These are phyloP conservation scores for Vicia villosa DNA, from an alignment of 306 rosid genomes.

Conservation along the genomic window DNA sequence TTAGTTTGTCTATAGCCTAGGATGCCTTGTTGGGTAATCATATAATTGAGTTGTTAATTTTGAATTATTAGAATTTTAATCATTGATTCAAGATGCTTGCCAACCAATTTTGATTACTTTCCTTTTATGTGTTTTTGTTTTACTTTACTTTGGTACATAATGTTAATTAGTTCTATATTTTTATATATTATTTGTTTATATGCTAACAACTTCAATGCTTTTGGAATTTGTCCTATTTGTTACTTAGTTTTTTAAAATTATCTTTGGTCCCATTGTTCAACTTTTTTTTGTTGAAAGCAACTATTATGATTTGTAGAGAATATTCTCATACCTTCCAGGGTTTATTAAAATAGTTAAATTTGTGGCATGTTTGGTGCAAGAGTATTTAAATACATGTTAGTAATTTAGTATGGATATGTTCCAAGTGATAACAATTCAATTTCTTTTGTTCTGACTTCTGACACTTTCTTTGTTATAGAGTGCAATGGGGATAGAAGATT, in stretches of 20 bases:
- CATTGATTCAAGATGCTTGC: conserved; percentile 36
- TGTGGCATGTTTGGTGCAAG: conserved; percentile 22
- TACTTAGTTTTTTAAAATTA: conserved; percentile 11
- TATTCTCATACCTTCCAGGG: conserved; percentile 26
- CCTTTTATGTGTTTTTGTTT: conserved; percentile 31
- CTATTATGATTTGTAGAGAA: conserved; percentile 3
- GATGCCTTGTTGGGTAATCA: conserved; percentile 25
- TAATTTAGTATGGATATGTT: background rate
- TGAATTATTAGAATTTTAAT: conserved; percentile 34
- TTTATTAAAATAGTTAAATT: conserved; percentile 8
- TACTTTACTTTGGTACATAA: conserved; percentile 26
- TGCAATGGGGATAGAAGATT: conserved; percentile 74
- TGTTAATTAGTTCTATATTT: conserved; percentile 21
- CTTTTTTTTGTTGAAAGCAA: conserved; percentile 31
- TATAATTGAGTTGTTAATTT: conserved; percentile 36
- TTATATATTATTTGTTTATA: conserved; percentile 10
- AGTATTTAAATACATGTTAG: conserved; percentile 11
- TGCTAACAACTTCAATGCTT: conserved; percentile 25
- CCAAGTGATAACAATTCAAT: background rate
- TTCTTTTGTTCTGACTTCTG: conserved; percentile 20
- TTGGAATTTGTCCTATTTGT: conserved; percentile 17
- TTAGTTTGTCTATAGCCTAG: conserved; percentile 7
- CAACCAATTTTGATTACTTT: conserved; percentile 32
- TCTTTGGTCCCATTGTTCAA: conserved; percentile 20
- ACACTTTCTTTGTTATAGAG: conserved; percentile 43